Base-by-base conservation (phyloP, 2,329 filamentous ascomycete species). In the Colletotrichum orbiculare region DNA sequence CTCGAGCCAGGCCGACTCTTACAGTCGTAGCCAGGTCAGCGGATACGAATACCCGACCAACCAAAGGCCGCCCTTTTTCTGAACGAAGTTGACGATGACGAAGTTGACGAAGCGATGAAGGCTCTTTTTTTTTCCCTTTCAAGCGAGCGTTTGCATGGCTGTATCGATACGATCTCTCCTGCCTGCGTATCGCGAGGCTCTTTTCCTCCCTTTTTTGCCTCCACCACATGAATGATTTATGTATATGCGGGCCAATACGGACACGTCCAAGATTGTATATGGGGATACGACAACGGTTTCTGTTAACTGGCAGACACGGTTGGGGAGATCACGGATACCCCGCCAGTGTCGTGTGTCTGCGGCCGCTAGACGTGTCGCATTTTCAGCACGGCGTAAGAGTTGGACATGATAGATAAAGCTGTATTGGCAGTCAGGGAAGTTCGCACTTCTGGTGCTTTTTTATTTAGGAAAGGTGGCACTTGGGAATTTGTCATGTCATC, bases 1-100 rank as follows among this genome's bases (percentile, higher is more conserved):
- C 17, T 78, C 77, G 38, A 87, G 85, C 64, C 84, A 85, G 64
- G 79, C 84, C 2, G 80, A 80, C 61, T 84, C 83, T 13, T 82
- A 75, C 68, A 70, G 74, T 2, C 77, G 77, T 25, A 64, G 69
- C 48, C 60, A 55, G 39, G 64, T 57, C 25, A 65, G 61, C 47
- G 69, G 64, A 12, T 73, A 74, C 46, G 46, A 59, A 5, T 71
- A 72, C 25, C 42, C 39, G 3, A 25, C 43, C 15, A 34, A 48
- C 17, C 46, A 33, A 25, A 47, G 69, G 64, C 46, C 61, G 8
- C 52, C 65, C 8, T 65, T 68, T 54, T 62, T 54, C 25, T 67
- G 15, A 67, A 67, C 38, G 58, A 57, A 9, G 52, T 60, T 68
- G 64, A 69, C 17, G 55, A 47, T 47, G 54, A 65, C 41, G 42